These are phyloP conservation scores for Fraxinus sp. DNA, from an alignment of 305 asterid genomes.

Conservation along the genomic window DNA sequence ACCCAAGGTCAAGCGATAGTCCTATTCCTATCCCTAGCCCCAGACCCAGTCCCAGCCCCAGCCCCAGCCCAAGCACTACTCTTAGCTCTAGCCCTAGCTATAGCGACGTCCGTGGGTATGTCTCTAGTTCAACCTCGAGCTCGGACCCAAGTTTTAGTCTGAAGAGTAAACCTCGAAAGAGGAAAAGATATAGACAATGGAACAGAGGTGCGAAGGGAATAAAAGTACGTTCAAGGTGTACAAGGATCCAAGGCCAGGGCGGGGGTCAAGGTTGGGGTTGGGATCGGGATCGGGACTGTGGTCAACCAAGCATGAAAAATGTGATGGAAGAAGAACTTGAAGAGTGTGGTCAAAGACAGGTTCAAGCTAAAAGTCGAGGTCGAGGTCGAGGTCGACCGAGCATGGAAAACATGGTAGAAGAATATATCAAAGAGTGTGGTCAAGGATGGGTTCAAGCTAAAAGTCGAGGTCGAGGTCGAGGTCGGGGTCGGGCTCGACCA, in stretches of 20 bases:
- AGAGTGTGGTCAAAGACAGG: not conserved
- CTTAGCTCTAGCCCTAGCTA: not conserved
- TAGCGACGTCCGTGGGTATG: not conserved
- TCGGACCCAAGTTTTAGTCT: not conserved
- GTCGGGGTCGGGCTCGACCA: too few relatives aligned
- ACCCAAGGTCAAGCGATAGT: not conserved
- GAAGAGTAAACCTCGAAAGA: not conserved
- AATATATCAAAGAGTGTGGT: not conserved
- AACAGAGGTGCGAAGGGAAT: not conserved
- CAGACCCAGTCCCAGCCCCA: not conserved
- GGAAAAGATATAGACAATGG: not conserved
- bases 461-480: too few relatives aligned
- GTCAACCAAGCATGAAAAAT: not conserved
- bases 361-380: not conserved
- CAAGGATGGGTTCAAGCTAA: not conserved
- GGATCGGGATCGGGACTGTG: not conserved
- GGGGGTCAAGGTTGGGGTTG: not conserved
- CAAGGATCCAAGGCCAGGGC: not conserved
- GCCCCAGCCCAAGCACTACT: not conserved
- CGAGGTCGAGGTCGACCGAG: too few relatives aligned
- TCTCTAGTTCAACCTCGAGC: not conserved
- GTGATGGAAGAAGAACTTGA: not conserved
- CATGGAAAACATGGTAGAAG: not conserved
- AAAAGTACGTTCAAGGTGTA: not conserved
- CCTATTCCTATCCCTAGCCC: not conserved